phyloP scores from a whole-genome alignment of 2,329 filamentous ascomycete species.

The Penicillium sp. region DNA sequence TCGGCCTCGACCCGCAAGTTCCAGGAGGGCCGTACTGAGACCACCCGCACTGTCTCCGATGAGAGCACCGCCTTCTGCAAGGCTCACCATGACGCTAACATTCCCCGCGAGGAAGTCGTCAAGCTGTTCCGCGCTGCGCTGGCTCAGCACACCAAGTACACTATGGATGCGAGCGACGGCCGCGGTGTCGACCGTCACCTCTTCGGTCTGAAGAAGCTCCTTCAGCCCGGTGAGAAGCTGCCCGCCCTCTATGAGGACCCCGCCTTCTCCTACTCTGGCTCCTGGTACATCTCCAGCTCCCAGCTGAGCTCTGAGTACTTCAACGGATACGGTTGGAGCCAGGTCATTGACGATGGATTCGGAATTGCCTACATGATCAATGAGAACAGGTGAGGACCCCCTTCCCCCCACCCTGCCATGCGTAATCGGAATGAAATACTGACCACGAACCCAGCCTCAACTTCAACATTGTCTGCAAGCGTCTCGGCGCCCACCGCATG shows the following conservation, averaged over 20 bases:
- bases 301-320: conserved; percentile 97
- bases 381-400: conserved; percentile 88
- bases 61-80: conserved; percentile 89
- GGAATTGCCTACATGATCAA: conserved; percentile 99
- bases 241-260: conserved; percentile 87
- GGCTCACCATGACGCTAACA: conserved; percentile 74
- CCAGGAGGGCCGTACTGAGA: conserved; percentile 95
- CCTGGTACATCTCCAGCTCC: conserved; percentile 86
- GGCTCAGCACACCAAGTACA: conserved; percentile 85
- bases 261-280: conserved; percentile 78
- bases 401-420: too few species aligned
- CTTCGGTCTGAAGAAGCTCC: conserved; percentile 92
- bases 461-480: conserved; percentile 97
- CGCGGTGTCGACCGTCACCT: conserved; percentile 94
- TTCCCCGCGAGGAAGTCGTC: conserved; percentile 67
- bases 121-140: conserved; percentile 82
- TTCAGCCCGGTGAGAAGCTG: conserved; percentile 78
- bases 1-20: conserved; percentile 93
- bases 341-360: conserved; percentile 94
- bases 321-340: conserved; percentile 98
- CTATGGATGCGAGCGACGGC: conserved; percentile 83
- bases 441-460: conserved; percentile 68
- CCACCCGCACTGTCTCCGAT: conserved; percentile 88
- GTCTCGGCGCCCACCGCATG: conserved; percentile 87
- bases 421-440: conserved; percentile 5